Base-by-base conservation (phyloP, 1,284 basidiomycete species). In the Sanghuangporus baumii region DNA sequence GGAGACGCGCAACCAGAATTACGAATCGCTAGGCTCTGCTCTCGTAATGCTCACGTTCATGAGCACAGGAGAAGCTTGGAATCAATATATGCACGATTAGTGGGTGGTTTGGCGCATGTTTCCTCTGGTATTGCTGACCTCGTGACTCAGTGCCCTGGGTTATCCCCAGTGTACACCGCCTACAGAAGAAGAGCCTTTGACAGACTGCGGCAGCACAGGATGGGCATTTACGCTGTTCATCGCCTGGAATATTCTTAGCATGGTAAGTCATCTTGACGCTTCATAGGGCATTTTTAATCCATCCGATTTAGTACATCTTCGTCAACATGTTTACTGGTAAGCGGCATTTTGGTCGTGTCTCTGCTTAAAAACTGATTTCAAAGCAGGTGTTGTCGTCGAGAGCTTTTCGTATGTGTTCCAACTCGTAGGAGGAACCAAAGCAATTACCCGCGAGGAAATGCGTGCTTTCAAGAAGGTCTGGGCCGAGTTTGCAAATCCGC, bases 341-440 rank as follows among this genome's bases (percentile, higher is more conserved):
- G 73, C 55, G 34, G 6, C 59, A 67, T 18, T 9, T 1, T 31
- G 18, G 14, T 54, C 51, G 16, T 20, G 20, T 55, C 20, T n/a
- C 40, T n/a, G 3, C 31, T 18, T 23, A 43, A 12, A 23, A 61
- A 20, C 36, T 59, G 9, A 62, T 23, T 18, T 38, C 20, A 50
- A 36, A 34, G 66, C 68, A 82, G 89, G 88, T 89, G 93, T 96
- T 66, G 92, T 98, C 62, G 95, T 98, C 69, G 91, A 98, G 74
- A 97, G 92, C 71, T 98, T 99, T 74, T 93, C 94, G 20, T 98
- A 96, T 74, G 93, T 98, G 8, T 96, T 96, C 75, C 94, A 97
- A 74, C 81, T 85, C 59, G 84, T 92, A 6, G 90, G 92, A 20
- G 89, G 89, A n/a, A 84, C 88, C 34, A 90, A 88, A 61, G 87